These are phyloP conservation scores for Phytophthora constricta DNA, from an alignment of 352 stramenopile species.

Conservation along the genomic window DNA sequence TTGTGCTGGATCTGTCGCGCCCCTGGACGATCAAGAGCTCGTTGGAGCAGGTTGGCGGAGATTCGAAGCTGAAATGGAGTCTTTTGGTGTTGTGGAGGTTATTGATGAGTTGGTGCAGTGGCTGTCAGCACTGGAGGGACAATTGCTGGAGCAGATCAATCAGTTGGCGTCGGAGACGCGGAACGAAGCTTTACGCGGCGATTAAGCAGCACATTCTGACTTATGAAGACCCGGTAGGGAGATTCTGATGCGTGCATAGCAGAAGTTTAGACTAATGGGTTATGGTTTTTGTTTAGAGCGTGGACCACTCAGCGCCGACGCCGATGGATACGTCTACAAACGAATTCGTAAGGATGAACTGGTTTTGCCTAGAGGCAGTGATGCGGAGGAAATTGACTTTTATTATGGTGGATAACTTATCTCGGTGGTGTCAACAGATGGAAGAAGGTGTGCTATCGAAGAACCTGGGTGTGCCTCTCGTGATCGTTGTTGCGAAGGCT, in stretches of 20 bases:
- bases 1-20: constrained; percentile 76
- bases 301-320: constrained; percentile 58
- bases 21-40: constrained; percentile 86
- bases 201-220: constrained; percentile 78
- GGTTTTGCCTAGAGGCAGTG: neutral
- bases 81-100: too few relatives aligned
- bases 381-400: neutral
- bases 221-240: constrained; percentile 79
- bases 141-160: constrained; percentile 79
- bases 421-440: constrained; percentile 44
- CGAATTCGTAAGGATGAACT: constrained; percentile 67
- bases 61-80: neutral
- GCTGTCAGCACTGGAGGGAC: constrained; percentile 74
- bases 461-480: constrained; percentile 77
- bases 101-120: constrained; percentile 58
- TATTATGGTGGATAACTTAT: neutral
- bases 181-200: constrained; percentile 60
- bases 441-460: constrained; percentile 80
- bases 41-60: constrained; percentile 54
- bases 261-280: neutral
- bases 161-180: constrained; percentile 54
- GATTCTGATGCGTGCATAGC: constrained; percentile 3
- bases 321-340: constrained; percentile 64
- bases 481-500: constrained; percentile 79
- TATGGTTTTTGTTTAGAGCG: constrained; percentile 38